These are phyloP conservation scores for Leishmania aethiopica DNA, from an alignment of 208 protist species.

Conservation along the genomic window DNA sequence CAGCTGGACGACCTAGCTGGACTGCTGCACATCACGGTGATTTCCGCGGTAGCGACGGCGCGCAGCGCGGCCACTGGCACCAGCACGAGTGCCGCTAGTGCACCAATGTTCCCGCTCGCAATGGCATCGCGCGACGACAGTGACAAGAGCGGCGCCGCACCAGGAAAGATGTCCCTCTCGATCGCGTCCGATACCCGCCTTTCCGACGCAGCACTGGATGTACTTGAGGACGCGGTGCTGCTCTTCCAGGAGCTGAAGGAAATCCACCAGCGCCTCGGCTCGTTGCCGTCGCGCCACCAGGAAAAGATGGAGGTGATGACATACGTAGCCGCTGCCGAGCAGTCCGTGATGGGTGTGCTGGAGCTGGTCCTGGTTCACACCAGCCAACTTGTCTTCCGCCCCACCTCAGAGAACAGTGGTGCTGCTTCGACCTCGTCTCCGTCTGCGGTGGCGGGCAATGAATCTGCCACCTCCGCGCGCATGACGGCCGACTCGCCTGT, in stretches of 20 bases:
- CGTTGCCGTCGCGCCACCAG: constrained; percentile 26
- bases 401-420: background rate
- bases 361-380: constrained; percentile 28
- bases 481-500: background rate
- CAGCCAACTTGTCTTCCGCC: constrained; percentile 12
- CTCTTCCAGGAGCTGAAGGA: constrained; percentile 38
- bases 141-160: background rate
- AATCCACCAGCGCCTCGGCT: constrained; percentile 14
- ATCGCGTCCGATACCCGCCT: constrained; percentile 8
- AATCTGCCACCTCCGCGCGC: background rate
- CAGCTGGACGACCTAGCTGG: constrained; percentile 41
- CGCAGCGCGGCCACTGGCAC: background rate
- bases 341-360: constrained; percentile 31
- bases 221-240: constrained; percentile 32
- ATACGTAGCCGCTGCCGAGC: constrained; percentile 26
- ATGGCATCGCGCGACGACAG: background rate
- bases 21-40: constrained; percentile 22
- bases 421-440: background rate
- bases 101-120: background rate
- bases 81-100: background rate
- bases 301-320: constrained; percentile 21
- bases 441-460: background rate
- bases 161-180: constrained; percentile 1
- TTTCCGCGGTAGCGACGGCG: background rate
- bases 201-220: constrained; percentile 21